Conservation (phyloP, 1,284 basidiomycete species). For the Microbotryum saponariae region DNA sequence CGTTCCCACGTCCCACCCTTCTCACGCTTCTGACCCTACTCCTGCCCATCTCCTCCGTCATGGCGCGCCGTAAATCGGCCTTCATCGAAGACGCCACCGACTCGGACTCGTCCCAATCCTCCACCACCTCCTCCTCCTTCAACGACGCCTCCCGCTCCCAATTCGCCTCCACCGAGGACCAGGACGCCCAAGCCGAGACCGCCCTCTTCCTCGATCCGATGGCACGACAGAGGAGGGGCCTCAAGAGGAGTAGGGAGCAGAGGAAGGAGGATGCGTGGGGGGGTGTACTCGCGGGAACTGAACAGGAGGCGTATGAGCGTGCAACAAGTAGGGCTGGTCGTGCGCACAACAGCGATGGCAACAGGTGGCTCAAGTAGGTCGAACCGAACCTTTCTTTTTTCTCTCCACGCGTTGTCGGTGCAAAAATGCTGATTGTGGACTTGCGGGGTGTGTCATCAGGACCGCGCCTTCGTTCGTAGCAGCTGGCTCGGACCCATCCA, state of each 20-base stretch:
- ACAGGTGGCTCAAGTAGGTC: conserved; percentile 45
- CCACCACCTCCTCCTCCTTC: conserved; percentile 40
- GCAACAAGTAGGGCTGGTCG: conserved; percentile 23
- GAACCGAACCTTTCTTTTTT: no score
- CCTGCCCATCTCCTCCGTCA: conserved; percentile 39
- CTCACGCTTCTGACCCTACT: neutral
- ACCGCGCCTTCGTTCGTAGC: conserved; percentile 19
- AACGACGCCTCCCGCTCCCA: conserved; percentile 47
- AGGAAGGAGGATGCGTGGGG: conserved; percentile 72
- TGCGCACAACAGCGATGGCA: conserved; percentile 34
- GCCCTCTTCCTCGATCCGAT: conserved; percentile 72
- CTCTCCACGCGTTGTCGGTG: no score
- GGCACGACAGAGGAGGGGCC: conserved; percentile 47
- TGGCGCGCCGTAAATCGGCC: conserved; percentile 73
- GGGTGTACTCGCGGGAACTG: conserved; percentile 53
- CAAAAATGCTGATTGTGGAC: no score
- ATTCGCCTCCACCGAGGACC: conserved; percentile 45
- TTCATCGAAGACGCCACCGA: conserved; percentile 63
- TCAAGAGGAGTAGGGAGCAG: conserved; percentile 51
- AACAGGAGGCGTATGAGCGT: conserved; percentile 31
- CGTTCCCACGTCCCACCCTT: neutral
- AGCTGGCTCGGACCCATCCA: conserved; percentile 16
- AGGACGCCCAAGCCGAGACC: conserved; percentile 65
- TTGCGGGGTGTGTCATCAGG: neutral
- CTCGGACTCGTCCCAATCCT: conserved; percentile 36